Evolutionary conservation across 2,329 filamentous ascomycete species (phyloP).

Genomic region (Talaromyces verruculosus): DNA sequence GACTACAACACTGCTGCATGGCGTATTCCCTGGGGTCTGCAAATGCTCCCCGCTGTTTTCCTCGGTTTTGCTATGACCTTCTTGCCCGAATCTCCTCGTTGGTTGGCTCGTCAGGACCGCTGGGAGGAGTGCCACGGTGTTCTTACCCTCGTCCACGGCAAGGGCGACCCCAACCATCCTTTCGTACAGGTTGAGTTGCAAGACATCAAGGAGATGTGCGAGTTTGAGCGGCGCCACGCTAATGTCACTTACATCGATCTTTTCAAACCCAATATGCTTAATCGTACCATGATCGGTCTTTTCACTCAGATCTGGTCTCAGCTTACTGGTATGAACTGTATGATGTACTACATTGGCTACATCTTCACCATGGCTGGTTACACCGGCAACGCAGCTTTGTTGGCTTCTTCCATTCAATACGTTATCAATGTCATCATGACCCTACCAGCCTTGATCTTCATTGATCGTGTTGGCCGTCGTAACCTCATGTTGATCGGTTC

Average conservation of each 20-base stretch:
- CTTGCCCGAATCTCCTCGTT: constrained; percentile 60
- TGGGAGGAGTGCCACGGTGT: constrained; percentile 56
- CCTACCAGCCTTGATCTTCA: constrained; percentile 69
- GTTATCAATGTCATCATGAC: constrained; percentile 81
- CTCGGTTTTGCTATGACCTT: constrained; percentile 57
- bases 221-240: constrained; percentile 69
- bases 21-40: constrained; percentile 64
- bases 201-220: constrained; percentile 71
- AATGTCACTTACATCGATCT: constrained; percentile 72
- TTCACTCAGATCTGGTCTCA: constrained; percentile 77
- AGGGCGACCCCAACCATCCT: constrained; percentile 63
- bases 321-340: constrained; percentile 73
- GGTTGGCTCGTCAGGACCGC: constrained; percentile 62
- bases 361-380: constrained; percentile 72
- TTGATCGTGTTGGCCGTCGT: constrained; percentile 75
- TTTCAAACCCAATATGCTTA: constrained; percentile 70
- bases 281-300: constrained; percentile 68
- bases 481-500: constrained; percentile 65
- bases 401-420: constrained; percentile 70
- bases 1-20: constrained; percentile 53
- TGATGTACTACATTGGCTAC: constrained; percentile 58
- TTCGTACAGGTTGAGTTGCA: constrained; percentile 68
- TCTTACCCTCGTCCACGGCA: constrained; percentile 59
- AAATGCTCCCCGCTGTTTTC: constrained; percentile 61
- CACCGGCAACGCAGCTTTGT: constrained; percentile 57